Percentiles rank a stretch among this genome's conserved stretches.
These are phyloP conservation scores for Fragaria ananassa DNA, from an alignment of 306 rosid species.

Conservation along the genomic window DNA sequence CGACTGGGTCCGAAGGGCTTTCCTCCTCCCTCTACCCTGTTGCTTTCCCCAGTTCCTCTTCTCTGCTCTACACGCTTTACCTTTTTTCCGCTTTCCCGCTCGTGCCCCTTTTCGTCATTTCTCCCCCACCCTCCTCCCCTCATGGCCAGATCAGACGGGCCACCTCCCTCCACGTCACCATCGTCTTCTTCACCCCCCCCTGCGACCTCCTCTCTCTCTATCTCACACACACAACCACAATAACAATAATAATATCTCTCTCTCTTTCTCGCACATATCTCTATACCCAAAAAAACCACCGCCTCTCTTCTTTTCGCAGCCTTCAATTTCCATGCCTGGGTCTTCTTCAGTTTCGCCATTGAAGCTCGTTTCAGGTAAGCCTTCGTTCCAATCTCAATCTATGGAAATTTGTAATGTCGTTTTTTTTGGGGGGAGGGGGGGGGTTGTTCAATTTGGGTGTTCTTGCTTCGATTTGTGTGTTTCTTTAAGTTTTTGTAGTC, in stretches of 20 bases:
- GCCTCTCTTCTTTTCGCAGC: conserved; percentile 5
- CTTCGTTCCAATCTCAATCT: conserved; percentile 1
- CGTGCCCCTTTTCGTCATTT: conserved; percentile 64
- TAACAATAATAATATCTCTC: conserved; percentile 14
- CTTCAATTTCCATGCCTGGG: conserved; percentile 14
- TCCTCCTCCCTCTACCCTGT: background rate
- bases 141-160: conserved; percentile 49
- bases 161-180: conserved; percentile 58
- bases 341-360: conserved; percentile 27
- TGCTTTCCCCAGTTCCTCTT: conserved; percentile 24
- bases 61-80: conserved; percentile 22
- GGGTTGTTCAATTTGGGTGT: background rate
- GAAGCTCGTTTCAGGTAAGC: conserved; percentile 44
- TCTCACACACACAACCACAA: conserved; percentile 4
- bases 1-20: conserved; percentile 23
- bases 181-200: conserved; percentile 48
- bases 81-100: conserved; percentile 26
- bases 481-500: background rate
- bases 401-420: background rate
- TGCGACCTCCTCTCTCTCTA: conserved; percentile 39
- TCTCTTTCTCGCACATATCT: conserved; percentile 19
- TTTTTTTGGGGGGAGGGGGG: background rate
- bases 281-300: conserved; percentile 22
- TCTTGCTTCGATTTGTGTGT: background rate
- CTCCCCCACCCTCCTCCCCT: conserved; percentile 6